Evolutionary conservation across 371 early-diverging fungal genomes (phyloP), one percentile per base, ranked within the genome.

Genomic region (Sporodiniella umbellata): DNA sequence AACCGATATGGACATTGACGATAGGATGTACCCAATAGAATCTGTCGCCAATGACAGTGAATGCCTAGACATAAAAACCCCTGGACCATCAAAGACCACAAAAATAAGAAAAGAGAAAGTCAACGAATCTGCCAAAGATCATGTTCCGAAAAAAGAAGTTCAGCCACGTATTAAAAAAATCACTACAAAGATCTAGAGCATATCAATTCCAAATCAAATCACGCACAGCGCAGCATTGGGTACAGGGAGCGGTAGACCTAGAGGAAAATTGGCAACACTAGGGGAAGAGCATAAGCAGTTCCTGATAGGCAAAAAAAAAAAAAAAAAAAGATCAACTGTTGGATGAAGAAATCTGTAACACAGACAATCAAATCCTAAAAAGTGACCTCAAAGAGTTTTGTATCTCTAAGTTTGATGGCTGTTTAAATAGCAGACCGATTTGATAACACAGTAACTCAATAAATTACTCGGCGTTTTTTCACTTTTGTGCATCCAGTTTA

Each of bases 251-350:
- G 18, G 37, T 52, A 42, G 53, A 52, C 45, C 38, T 12, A 42
- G n/a, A 42, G 46, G 46, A 24, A 38, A 24, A 18, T 47, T 42
- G 38, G 19, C 42, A 17, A 45, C 31, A 15, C 35, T 53, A 17
- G 37, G 26, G 24, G 42, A 53, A 42, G 54, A 53, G 42, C 54
- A 53, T 46, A 25, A 48, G 33, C 40, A 54, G 42, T 42, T 28
- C 24, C 30, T 54, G 37, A 24, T 54, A 30, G 48, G 48, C 21
- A 18, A 44, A 47, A 50, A 55, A n/a, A 45, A 58, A 26, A 51
- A 58, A 44, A 52, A 54, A 40, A 45, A 53, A 46, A 24, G 44
- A 51, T 22, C 17, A 19, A 23, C 51, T 51, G 2, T 42, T 42
- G 33, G 53, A 45, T 33, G 45, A 53, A 53, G 39, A 53, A 45